Percentiles rank a stretch among this genome's conserved stretches.
Conservation (phyloP, 2,329 filamentous ascomycete species). For the Fusarium guadeloupense region DNA sequence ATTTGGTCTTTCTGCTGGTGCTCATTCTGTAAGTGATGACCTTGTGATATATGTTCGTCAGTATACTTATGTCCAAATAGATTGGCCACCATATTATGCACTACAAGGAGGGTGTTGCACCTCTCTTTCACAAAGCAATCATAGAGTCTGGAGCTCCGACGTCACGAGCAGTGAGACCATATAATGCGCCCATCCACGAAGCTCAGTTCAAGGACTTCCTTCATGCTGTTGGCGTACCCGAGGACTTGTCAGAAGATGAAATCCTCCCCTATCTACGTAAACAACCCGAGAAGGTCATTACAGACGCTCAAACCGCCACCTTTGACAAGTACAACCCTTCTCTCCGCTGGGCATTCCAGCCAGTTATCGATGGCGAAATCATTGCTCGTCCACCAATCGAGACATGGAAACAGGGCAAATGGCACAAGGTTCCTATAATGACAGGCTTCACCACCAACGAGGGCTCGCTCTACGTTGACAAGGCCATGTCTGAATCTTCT, state of each 20-base stretch:
- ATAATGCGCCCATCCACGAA: constrained; percentile 68
- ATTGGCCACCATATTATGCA: constrained; percentile 74
- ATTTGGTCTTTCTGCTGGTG: constrained; percentile 55
- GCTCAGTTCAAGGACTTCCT: constrained; percentile 57
- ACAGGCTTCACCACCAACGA: constrained; percentile 78
- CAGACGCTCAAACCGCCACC: constrained; percentile 53
- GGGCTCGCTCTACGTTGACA: constrained; percentile 70
- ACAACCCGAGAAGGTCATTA: constrained; percentile 42
- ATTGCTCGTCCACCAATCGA: constrained; percentile 67
- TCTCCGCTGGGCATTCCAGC: constrained; percentile 71
- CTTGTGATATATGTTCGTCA: rapidly evolving
- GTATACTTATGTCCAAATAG: constrained; percentile 45
- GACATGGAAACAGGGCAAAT: constrained; percentile 56
- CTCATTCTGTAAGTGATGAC: constrained; percentile 55
- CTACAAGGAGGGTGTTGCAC: constrained; percentile 52
- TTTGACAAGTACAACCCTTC: constrained; percentile 56
- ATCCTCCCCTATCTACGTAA: constrained; percentile 61
- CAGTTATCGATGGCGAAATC: constrained; percentile 69
- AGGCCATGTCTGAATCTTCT: constrained; percentile 53
- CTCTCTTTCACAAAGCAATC: constrained; percentile 62
- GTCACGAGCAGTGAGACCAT: constrained; percentile 61
- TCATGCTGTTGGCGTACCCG: constrained; percentile 16
- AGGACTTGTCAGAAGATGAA: constrained; percentile 12
- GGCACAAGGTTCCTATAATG: constrained; percentile 57
- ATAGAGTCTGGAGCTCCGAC: constrained; percentile 65